Percentiles rank a stretch among this genome's conserved stretches.
Evolutionary conservation across 2,329 filamentous ascomycete species (phyloP).

Genomic region (Colletotrichum godetiae): DNA sequence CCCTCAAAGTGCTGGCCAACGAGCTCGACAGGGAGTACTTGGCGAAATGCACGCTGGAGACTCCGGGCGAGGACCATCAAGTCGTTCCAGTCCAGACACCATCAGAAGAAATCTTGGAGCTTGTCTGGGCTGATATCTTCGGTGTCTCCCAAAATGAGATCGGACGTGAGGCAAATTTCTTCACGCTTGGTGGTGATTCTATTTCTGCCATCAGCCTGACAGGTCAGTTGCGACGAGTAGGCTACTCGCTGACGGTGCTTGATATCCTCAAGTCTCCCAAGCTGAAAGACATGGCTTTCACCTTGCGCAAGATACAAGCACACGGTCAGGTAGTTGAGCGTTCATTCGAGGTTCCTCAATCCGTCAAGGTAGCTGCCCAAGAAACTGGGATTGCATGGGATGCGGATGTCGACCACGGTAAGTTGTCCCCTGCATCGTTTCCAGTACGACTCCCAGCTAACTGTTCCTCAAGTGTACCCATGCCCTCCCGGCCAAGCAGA

Average conservation of each 20-base stretch:
- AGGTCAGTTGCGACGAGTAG: conserved; percentile 43
- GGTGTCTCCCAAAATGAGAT: background rate
- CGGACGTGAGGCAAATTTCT: background rate
- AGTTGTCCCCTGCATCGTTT: background rate
- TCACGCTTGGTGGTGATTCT: conserved; percentile 43
- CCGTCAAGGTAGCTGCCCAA: background rate
- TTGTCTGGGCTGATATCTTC: background rate
- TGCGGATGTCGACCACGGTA: conserved; percentile 35
- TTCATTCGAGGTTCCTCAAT: background rate
- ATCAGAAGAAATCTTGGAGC: background rate
- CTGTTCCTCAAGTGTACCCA: conserved; percentile 39
- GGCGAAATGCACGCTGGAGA: background rate
- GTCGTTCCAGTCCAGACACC: conserved; percentile 26
- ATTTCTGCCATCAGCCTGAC: conserved; percentile 58
- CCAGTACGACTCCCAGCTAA: background rate
- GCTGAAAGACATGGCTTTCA: conserved; percentile 19
- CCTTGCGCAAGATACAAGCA: background rate
- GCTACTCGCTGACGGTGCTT: conserved; percentile 39
- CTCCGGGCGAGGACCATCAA: background rate
- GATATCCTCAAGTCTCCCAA: conserved; percentile 39
- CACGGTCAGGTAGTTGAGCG: background rate
- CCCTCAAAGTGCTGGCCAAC: conserved; percentile 16
- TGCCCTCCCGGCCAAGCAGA: conserved; percentile 44
- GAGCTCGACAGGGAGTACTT: background rate
- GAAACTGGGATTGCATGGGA: conserved; percentile 1